These are phyloP conservation scores for Hypoxylon sp. DNA, from an alignment of 2,329 filamentous ascomycete species.

Conservation along the genomic window DNA sequence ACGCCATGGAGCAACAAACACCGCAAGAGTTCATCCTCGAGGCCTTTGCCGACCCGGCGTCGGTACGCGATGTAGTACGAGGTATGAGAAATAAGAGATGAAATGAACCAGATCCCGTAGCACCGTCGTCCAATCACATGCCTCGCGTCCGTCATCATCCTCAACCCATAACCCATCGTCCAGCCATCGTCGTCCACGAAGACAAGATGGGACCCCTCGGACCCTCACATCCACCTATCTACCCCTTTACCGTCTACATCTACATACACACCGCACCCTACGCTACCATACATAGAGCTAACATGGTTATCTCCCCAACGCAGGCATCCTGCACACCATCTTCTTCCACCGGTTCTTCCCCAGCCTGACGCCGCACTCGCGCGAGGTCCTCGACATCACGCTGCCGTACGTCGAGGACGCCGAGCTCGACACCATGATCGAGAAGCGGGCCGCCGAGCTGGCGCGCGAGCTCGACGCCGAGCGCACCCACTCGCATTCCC, in stretches of 20 bases:
- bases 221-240: constrained; percentile 53
- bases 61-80: constrained; percentile 92
- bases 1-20: constrained; percentile 62
- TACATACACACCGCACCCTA: neutral
- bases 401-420: constrained; percentile 90
- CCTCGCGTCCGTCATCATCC: constrained; percentile 31
- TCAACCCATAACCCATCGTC: no score
- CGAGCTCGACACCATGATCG: constrained; percentile 93
- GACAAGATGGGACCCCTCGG: constrained; percentile 6
- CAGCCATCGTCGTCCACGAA: constrained; percentile 31
- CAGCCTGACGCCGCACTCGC: constrained; percentile 81
- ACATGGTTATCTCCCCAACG: neutral
- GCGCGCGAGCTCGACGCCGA: constrained; percentile 80
- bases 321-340: constrained; percentile 94
- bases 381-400: constrained; percentile 90
- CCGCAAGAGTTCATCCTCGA: constrained; percentile 93
- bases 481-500: constrained; percentile 52
- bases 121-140: constrained; percentile 31
- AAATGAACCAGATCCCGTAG: constrained; percentile 1
- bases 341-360: constrained; percentile 99
- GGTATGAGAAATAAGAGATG: constrained; percentile 57
- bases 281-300: constrained; percentile 15
- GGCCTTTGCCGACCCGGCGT: constrained; percentile 90
- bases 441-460: constrained; percentile 83
- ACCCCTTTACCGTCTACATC: constrained; percentile 2